Evolutionary conservation across 108 stramenopile species (phyloP).

Genomic region (Cyclotella choctawhatcheeana): DNA sequence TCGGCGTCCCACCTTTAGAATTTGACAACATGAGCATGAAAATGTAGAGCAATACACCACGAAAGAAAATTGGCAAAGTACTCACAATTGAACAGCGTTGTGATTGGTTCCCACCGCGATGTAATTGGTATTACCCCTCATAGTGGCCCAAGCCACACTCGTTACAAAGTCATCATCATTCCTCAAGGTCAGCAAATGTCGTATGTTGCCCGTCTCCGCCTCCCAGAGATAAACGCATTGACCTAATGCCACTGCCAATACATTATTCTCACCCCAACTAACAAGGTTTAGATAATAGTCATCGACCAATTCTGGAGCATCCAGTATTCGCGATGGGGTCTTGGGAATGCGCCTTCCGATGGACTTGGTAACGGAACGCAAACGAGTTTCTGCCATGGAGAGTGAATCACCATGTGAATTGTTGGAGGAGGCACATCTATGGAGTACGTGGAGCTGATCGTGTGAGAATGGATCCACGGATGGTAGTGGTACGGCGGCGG

Average conservation of each 20-base stretch:
- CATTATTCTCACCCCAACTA: slow-evolving; percentile 92
- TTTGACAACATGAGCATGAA: neutral
- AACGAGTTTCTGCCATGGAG: slow-evolving; percentile 38
- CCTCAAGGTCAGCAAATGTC: slow-evolving; percentile 87
- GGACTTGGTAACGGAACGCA: slow-evolving; percentile 57
- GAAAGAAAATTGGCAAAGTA: neutral
- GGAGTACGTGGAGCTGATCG: slow-evolving; percentile 52
- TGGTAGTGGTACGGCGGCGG: neutral
- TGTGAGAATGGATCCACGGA: slow-evolving; percentile 42
- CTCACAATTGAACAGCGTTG: slow-evolving; percentile 82
- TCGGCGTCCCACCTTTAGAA: slow-evolving; percentile 38
- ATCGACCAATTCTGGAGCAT: slow-evolving; percentile 96
- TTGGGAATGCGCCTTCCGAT: slow-evolving; percentile 93
- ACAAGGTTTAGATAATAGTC: slow-evolving; percentile 98
- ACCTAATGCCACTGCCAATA: slow-evolving; percentile 95
- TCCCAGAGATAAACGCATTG: slow-evolving; percentile 99
- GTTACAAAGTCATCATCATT: slow-evolving; percentile 91
- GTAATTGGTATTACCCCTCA: slow-evolving; percentile 66
- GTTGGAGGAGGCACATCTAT: slow-evolving; percentile 50
- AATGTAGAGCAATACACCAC: no score
- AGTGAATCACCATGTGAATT: slow-evolving; percentile 47
- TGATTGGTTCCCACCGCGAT: slow-evolving; percentile 90
- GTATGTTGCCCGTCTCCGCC: slow-evolving; percentile 94
- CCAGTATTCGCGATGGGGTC: slow-evolving; percentile 94
- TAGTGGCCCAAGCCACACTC: slow-evolving; percentile 85